Evolutionary conservation across 148 eudicot species (phyloP).

Genomic region (Vaccinium corymbosum): DNA sequence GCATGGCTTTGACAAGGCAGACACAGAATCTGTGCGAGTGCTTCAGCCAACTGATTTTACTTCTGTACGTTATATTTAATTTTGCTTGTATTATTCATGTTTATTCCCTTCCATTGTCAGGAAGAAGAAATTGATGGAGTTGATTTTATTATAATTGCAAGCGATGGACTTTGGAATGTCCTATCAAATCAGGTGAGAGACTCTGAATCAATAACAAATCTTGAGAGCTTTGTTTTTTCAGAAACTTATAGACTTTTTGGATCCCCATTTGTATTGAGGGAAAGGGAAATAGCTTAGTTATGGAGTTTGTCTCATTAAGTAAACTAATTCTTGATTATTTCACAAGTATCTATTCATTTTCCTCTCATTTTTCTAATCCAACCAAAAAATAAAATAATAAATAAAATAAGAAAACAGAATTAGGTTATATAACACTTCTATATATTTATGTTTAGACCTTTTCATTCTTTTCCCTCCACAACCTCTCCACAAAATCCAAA

Average conservation of each 20-base stretch:
- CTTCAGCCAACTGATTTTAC: constrained; percentile 8
- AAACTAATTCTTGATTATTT: not conserved
- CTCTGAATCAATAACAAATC: too few species aligned
- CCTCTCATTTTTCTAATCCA: not conserved
- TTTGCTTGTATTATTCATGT: not conserved
- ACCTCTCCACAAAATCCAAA: not conserved
- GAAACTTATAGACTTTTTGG: not conserved
- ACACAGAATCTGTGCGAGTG: not conserved
- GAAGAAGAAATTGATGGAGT: constrained; percentile 70
- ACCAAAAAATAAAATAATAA: not conserved
- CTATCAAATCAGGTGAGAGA: constrained; percentile 55
- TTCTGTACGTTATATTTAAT: not conserved
- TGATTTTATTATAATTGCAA: constrained; percentile 82
- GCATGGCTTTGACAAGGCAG: not conserved
- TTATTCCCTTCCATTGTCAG: constrained; percentile 22
- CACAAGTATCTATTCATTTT: not conserved
- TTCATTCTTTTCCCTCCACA: not conserved
- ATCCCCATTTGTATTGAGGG: not conserved
- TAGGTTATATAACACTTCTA: not conserved
- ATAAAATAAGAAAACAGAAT: not conserved
- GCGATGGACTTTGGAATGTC: constrained; percentile 90
- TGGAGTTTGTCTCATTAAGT: not conserved
- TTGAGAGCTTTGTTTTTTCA: constrained; percentile 14
- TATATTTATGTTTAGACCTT: not conserved
- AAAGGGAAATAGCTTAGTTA: not conserved